A percentile compares a stretch with the other conserved stretches of the same genome.
These are phyloP conservation scores for Solanum pinnatisectum DNA, from an alignment of 257 asterid species.

Conservation along the genomic window DNA sequence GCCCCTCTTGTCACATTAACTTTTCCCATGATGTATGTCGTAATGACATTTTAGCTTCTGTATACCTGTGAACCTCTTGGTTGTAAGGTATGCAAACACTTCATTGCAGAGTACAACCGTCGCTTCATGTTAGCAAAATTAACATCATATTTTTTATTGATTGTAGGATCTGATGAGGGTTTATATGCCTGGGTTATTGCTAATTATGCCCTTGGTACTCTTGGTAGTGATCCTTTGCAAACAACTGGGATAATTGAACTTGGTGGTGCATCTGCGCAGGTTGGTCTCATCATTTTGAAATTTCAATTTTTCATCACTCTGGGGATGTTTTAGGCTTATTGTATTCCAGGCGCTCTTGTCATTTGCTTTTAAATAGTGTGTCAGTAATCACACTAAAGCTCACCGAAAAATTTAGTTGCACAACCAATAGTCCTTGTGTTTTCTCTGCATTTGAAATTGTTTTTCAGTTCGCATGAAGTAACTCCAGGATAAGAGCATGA, in stretches of 20 bases:
- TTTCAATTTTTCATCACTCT: neutral
- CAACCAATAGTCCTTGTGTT: neutral
- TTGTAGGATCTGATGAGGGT: constrained; percentile 93
- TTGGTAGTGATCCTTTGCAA: constrained; percentile 75
- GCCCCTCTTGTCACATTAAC: neutral
- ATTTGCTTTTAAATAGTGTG: neutral
- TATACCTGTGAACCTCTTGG: neutral
- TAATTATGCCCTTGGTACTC: constrained; percentile 89
- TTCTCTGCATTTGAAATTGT: neutral
- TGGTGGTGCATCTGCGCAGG: constrained; percentile 99
- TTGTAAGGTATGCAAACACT: neutral
- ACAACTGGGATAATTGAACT: constrained; percentile 97
- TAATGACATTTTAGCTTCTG: neutral
- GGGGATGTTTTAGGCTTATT: neutral
- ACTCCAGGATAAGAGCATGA: neutral
- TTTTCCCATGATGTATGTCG: neutral
- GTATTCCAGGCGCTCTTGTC: neutral
- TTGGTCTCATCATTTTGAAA: constrained; percentile 14
- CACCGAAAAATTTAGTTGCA: neutral
- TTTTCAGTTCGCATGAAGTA: neutral
- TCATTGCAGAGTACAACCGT: neutral
- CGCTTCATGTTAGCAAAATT: neutral
- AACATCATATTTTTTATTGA: neutral
- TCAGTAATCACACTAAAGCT: neutral
- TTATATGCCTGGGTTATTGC: constrained; percentile 97